Conservation (phyloP, 345 rosid species). For the Turnera subulata region DNA sequence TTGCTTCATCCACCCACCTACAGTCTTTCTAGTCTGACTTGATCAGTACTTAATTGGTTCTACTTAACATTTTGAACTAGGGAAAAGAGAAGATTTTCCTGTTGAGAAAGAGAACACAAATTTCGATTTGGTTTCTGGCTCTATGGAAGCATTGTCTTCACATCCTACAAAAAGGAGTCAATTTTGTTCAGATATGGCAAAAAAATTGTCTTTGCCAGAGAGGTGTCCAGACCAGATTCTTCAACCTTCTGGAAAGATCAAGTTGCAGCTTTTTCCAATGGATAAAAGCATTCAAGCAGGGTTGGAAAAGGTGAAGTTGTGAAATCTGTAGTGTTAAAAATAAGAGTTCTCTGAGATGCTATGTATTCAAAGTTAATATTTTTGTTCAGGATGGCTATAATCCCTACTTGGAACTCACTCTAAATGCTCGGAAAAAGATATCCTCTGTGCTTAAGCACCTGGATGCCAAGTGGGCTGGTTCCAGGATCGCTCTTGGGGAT, state of each 20-base stretch:
- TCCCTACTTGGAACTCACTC: slow-evolving; percentile 87
- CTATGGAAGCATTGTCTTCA: neutral
- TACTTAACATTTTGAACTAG: neutral
- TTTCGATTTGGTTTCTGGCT: neutral
- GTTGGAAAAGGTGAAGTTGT: slow-evolving; percentile 58
- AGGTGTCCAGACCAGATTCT: neutral
- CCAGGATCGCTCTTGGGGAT: slow-evolving; percentile 58
- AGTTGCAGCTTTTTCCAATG: slow-evolving; percentile 82
- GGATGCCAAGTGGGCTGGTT: slow-evolving; percentile 62
- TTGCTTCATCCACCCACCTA: neutral
- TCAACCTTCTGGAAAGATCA: slow-evolving; percentile 38
- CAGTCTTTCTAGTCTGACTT: neutral
- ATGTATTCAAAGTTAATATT: too few species aligned
- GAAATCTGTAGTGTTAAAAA: neutral
- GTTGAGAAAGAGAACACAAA: neutral
- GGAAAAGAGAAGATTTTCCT: neutral
- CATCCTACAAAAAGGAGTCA: neutral
- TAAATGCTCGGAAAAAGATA: slow-evolving; percentile 60
- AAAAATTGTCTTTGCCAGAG: neutral
- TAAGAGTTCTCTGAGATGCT: too few species aligned
- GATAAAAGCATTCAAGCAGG: slow-evolving; percentile 59
- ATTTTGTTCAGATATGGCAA: neutral
- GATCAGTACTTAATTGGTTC: too few species aligned
- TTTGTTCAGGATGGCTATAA: slow-evolving; percentile 84
- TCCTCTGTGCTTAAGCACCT: slow-evolving; percentile 74